Conservation (phyloP, 805 yeast genomes). For the Myxozyma neglecta region DNA sequence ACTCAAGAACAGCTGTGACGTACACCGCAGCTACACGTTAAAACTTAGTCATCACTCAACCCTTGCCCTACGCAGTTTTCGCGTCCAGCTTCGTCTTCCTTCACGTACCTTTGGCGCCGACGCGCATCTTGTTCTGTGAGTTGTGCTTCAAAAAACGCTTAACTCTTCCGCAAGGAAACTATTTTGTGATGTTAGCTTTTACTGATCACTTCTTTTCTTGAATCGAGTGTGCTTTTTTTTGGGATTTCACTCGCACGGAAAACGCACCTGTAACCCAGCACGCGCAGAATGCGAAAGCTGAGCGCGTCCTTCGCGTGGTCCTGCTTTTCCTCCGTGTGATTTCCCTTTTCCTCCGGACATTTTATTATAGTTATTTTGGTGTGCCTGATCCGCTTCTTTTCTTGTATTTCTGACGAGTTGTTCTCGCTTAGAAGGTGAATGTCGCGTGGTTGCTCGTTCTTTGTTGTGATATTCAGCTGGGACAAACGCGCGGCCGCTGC, state of each 20-base stretch:
- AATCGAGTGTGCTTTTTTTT: neutral
- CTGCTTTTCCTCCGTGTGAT: constrained; percentile 73
- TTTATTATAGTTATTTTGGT: neutral
- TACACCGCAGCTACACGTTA: constrained; percentile 71
- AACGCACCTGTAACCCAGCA: constrained; percentile 63
- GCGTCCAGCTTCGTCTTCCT: too few relatives aligned
- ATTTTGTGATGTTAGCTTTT: neutral
- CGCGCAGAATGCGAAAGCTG: constrained; percentile 84
- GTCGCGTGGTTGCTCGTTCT: neutral
- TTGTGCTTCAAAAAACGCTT: constrained; percentile 91
- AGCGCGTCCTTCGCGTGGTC: constrained; percentile 71
- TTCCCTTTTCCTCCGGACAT: constrained; percentile 92
- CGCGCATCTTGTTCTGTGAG: constrained; percentile 81
- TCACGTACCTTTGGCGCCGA: constrained; percentile 62
- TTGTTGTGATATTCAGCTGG: neutral
- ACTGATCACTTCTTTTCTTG: neutral
- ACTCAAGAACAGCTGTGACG: constrained; percentile 94
- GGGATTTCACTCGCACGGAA: neutral
- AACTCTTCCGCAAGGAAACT: constrained; percentile 99
- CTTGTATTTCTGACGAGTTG: neutral
- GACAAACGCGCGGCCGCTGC: neutral
- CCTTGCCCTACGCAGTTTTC: neutral
- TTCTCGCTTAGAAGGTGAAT: neutral
- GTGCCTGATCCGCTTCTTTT: neutral
- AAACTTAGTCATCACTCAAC: neutral